phyloP scores from a whole-genome alignment of 495 filamentous ascomycete species.

The Penicillium arizonense region DNA sequence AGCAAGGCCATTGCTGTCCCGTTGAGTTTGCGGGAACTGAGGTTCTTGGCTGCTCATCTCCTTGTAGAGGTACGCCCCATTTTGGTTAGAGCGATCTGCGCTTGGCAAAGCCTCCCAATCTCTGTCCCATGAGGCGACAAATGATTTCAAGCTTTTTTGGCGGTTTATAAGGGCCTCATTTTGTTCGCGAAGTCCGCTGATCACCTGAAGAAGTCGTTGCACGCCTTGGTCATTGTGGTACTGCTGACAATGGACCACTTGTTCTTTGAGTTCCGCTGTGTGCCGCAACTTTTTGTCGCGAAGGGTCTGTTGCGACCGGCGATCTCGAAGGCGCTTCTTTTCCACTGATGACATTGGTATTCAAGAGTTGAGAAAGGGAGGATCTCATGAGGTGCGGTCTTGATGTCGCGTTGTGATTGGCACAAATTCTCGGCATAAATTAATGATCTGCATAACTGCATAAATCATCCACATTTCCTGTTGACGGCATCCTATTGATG shows the following conservation, averaged over 20 bases:
- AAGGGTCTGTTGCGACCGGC: slow-evolving; percentile 27
- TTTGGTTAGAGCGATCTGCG: background rate
- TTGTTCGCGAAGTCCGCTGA: slow-evolving; percentile 20
- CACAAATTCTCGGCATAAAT: background rate
- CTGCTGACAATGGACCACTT: slow-evolving; percentile 22
- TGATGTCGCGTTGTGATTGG: too few species aligned
- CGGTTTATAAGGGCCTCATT: slow-evolving; percentile 21
- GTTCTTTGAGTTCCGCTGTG: slow-evolving; percentile 17
- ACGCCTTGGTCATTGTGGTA: slow-evolving; percentile 20
- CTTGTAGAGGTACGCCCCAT: background rate
- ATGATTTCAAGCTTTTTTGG: slow-evolving; percentile 11
- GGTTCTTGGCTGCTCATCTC: background rate
- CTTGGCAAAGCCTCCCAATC: background rate
- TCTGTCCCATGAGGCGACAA: slow-evolving; percentile 24
- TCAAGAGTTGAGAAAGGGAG: background rate
- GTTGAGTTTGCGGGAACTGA: background rate
- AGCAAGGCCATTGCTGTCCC: too few species aligned
- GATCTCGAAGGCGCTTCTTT: slow-evolving; percentile 29
- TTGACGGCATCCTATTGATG: too few species aligned
- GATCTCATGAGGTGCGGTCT: background rate
- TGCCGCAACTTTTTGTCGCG: slow-evolving; percentile 25
- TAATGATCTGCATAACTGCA: background rate
- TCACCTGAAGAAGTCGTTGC: slow-evolving; percentile 16
- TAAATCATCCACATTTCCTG: background rate
- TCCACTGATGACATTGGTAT: slow-evolving; percentile 12